These are phyloP conservation scores for Cudoniella acicularis DNA, from an alignment of 495 filamentous ascomycete species.

Conservation along the genomic window DNA sequence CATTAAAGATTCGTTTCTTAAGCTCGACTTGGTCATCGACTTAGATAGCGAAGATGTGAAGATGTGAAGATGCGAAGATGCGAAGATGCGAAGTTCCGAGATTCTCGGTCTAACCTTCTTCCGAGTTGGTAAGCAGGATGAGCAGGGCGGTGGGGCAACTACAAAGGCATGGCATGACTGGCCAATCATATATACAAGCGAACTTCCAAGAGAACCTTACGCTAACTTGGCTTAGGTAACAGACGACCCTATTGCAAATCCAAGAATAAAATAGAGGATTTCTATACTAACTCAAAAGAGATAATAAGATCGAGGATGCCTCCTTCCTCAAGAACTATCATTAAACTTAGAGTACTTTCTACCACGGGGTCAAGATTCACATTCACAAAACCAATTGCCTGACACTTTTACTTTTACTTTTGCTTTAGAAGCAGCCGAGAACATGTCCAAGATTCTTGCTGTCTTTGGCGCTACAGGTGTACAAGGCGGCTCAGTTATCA, in stretches of 20 bases:
- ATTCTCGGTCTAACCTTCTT: not conserved
- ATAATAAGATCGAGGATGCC: not conserved
- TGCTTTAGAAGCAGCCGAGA: no score
- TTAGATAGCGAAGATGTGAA: not conserved
- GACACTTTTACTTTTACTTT: no score
- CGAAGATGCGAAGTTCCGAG: not conserved
- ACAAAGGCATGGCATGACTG: no score
- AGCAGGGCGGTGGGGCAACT: not conserved
- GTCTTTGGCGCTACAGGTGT: slow-evolving; percentile 60
- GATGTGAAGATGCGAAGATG: no score
- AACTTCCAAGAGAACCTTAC: not conserved
- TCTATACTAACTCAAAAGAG: no score
- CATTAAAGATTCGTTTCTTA: not conserved
- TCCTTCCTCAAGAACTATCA: not conserved
- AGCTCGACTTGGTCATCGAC: not conserved
- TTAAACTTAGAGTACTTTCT: not conserved
- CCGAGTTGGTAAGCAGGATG: not conserved
- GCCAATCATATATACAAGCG: not conserved
- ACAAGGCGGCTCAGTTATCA: slow-evolving; percentile 55
- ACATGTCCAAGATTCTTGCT: slow-evolving; percentile 38
- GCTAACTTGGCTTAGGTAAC: not conserved
- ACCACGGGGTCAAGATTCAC: no score
- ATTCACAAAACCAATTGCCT: no score
- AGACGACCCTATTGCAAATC: not conserved
- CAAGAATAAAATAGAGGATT: not conserved